Evolutionary conservation across 306 rosid genomes (phyloP).

Genomic region (Quercus engelmannii): DNA sequence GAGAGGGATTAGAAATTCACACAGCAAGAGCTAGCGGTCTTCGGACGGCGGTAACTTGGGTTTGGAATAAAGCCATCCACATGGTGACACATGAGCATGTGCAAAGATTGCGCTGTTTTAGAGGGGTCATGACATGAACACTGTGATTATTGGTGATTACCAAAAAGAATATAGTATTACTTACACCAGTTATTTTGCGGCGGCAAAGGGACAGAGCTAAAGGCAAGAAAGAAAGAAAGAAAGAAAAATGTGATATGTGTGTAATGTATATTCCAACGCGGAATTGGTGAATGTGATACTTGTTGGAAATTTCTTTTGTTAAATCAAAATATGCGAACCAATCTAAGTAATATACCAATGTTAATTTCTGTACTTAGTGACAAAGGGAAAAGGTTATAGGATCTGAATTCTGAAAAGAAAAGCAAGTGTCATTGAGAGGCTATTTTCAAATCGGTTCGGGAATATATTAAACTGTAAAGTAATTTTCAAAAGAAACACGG

Average conservation of each 20-base stretch:
- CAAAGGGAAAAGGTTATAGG: too few relatives aligned
- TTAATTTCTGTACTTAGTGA: too few relatives aligned
- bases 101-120: conserved; percentile 8
- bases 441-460: too few relatives aligned
- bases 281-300: neutral
- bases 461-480: too few relatives aligned
- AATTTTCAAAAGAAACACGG: too few relatives aligned
- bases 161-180: too few relatives aligned
- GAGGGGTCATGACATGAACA: neutral
- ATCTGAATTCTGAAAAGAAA: too few relatives aligned
- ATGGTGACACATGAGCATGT: conserved; percentile 39
- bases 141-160: neutral
- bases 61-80: conserved; percentile 32
- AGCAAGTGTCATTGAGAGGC: too few relatives aligned
- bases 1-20: conserved; percentile 3
- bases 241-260: neutral
- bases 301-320: neutral
- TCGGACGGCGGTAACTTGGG: conserved; percentile 18
- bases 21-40: conserved; percentile 11
- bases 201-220: neutral
- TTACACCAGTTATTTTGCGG: neutral
- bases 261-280: neutral
- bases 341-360: too few relatives aligned
- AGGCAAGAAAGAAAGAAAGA: too few relatives aligned
- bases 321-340: too few relatives aligned